These are phyloP conservation scores for Berberis vulgaris DNA, from an alignment of 164 flowering plant species.

Conservation along the genomic window DNA sequence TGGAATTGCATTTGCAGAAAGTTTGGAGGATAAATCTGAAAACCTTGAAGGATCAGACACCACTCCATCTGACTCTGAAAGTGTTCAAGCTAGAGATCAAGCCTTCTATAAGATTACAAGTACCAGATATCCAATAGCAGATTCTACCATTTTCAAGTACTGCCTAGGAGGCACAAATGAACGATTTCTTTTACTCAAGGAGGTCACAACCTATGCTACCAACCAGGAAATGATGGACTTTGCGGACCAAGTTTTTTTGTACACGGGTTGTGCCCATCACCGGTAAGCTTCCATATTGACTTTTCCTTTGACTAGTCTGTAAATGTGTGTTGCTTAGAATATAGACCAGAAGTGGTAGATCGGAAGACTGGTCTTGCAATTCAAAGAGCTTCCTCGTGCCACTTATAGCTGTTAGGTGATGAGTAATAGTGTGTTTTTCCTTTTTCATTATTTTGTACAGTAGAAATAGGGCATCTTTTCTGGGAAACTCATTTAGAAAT, in stretches of 20 bases:
- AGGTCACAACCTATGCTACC: conserved; percentile 41
- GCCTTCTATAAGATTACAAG: conserved; percentile 22
- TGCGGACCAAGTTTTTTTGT: conserved; percentile 65
- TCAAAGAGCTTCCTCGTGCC: too few relatives aligned
- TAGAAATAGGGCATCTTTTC: too few relatives aligned
- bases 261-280: conserved; percentile 85
- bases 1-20: conserved; percentile 20
- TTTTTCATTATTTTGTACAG: too few relatives aligned
- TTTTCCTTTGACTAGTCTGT: too few relatives aligned
- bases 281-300: conserved; percentile 29
- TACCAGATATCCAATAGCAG: conserved; percentile 39
- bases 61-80: conserved; percentile 56
- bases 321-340: too few relatives aligned
- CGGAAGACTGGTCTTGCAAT: too few relatives aligned
- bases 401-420: too few relatives aligned
- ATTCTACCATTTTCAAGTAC: conserved; percentile 59
- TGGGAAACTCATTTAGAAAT: too few relatives aligned
- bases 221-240: conserved; percentile 52
- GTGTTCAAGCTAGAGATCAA: conserved; percentile 40
- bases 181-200: conserved; percentile 63
- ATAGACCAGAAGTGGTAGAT: too few relatives aligned
- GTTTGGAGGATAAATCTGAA: conserved; percentile 22
- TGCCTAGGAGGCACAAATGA: conserved; percentile 66
- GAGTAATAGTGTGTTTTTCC: too few relatives aligned
- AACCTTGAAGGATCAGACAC: conserved; percentile 34